phyloP scores from a whole-genome alignment of 371 early-diverging fungal genomes.

The Dinochytrium kinnereticum region DNA sequence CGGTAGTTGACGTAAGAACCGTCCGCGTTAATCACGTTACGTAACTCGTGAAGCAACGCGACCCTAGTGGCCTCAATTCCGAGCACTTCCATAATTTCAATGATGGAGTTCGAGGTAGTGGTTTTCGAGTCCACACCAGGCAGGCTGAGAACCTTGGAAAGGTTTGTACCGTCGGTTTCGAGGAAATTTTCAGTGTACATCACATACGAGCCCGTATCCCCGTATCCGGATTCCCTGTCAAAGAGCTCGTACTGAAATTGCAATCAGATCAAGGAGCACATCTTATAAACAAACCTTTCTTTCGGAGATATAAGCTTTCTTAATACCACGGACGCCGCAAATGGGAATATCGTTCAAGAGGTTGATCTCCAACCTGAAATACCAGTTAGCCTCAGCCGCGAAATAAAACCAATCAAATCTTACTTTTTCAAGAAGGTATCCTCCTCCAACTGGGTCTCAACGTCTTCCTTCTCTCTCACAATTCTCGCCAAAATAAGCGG shows the following conservation, averaged over 20 bases:
- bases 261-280: too few species aligned
- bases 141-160: slow-evolving; percentile 86
- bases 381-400: neutral
- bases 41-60: slow-evolving; percentile 91
- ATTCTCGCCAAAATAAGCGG: slow-evolving; percentile 92
- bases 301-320: slow-evolving; percentile 91
- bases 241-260: slow-evolving; percentile 24
- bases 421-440: slow-evolving; percentile 85
- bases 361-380: slow-evolving; percentile 69
- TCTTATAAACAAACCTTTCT: too few species aligned
- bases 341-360: slow-evolving; percentile 88
- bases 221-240: slow-evolving; percentile 37
- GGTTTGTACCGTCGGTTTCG: slow-evolving; percentile 97
- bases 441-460: slow-evolving; percentile 67
- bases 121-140: slow-evolving; percentile 82
- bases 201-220: slow-evolving; percentile 73
- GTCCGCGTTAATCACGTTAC: slow-evolving; percentile 96
- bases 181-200: slow-evolving; percentile 81
- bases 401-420: neutral
- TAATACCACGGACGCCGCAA: slow-evolving; percentile 90
- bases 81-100: slow-evolving; percentile 92
- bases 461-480: slow-evolving; percentile 61
- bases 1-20: slow-evolving; percentile 99
- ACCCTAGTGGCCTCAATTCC: slow-evolving; percentile 98
- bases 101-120: slow-evolving; percentile 91